Evolutionary conservation across 2,329 filamentous ascomycete genomes (phyloP), one percentile per base, ranked within the genome.

Genomic region (Blastomyces gilchristii): DNA sequence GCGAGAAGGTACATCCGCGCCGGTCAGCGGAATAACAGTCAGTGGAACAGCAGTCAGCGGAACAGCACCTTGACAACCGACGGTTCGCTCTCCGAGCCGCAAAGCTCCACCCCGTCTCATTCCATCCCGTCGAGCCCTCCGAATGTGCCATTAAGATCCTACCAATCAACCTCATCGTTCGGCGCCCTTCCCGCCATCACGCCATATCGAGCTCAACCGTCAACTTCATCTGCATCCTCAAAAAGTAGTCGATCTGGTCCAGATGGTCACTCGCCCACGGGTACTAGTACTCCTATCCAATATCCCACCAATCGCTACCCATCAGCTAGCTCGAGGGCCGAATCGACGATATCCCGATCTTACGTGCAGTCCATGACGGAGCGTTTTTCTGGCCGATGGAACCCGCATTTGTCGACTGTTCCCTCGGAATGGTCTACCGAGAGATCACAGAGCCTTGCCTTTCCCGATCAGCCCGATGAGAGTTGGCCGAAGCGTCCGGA

Each of bases 371-470:
- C 72, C 45, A 71, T 73, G 56, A 71, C 71, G 8, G 73, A 74
- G 45, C 70, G 69, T 28, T 70, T 72, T 25, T 71, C 72, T 16
- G 70, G 73, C 25, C 73, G 72, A 61, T 77, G 76, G 70, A 76
- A 76, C 62, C 75, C 75, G 58, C 75, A 77, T 54, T 69, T 80
- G 31, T 80, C 78, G 14, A 76, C 76, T 9, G 76, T 80, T 5
- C 76, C 76, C 1, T 80, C 79, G 22, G 74, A 75, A 63, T 74
- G 72, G 71, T 76, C 75, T 14, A 72, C 70, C 16, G 74, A 76
- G 60, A 71, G 70, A 62, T 63, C 71, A 62, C 62, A 69, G 22
- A 69, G 71, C 62, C 68, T 65, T 39, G 53, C 68, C 14, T 69
- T 70, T 31, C 64, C 65, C 47, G 66, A 70, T 22, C 65, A 50